Conservation (phyloP, 2,329 filamentous ascomycete genomes). For the Claviceps fusiformis region DNA sequence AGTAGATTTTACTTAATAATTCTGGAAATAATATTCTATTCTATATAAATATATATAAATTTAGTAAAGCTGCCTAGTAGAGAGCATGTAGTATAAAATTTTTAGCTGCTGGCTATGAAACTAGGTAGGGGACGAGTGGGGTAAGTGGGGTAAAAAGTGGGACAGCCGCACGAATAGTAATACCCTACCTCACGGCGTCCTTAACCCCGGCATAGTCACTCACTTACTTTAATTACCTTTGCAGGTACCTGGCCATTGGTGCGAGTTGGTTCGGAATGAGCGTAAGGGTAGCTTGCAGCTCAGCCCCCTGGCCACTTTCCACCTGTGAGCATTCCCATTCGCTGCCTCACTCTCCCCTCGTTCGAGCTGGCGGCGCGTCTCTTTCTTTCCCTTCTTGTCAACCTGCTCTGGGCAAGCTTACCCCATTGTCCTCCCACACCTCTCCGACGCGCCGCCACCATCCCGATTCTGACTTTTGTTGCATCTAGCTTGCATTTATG, state of each 20-base stretch:
- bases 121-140: no score
- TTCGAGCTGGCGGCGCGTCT: slow-evolving; percentile 8
- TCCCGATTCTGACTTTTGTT: slow-evolving; percentile 15
- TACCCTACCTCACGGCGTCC: no score
- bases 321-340: background rate
- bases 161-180: no score
- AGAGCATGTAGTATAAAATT: no score
- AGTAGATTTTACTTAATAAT: no score
- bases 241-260: background rate
- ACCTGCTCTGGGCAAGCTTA: background rate
- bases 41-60: no score
- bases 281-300: slow-evolving; percentile 9
- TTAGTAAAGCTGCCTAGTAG: no score
- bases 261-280: background rate
- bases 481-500: slow-evolving; percentile 19
- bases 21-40: no score
- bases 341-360: slow-evolving; percentile 2
- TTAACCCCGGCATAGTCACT: no score
- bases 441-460: slow-evolving; percentile 9
- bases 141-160: no score
- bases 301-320: background rate
- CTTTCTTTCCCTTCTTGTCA: slow-evolving; percentile 7
- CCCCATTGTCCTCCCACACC: slow-evolving; percentile 11
- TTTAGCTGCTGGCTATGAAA: no score
- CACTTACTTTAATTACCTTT: background rate